These are phyloP conservation scores for Globisporangium ultimum DNA, from an alignment of 352 stramenopile species.

Conservation along the genomic window DNA sequence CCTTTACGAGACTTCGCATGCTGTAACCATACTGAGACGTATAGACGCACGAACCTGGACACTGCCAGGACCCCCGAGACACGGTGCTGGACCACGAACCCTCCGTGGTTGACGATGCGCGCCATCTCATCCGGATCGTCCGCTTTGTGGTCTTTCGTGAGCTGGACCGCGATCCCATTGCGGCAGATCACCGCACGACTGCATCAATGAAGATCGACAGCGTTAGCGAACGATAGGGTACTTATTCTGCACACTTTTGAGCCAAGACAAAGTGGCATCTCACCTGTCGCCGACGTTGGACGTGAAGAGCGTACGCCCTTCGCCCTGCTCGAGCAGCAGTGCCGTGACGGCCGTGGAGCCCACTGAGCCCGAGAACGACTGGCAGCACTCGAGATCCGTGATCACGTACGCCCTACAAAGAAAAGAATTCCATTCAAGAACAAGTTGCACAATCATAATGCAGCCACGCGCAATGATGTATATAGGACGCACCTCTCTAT, in stretches of 20 bases:
- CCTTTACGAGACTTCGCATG: too few species aligned
- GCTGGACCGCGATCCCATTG: slow-evolving; percentile 43
- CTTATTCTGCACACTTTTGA: neutral
- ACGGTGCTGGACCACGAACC: slow-evolving; percentile 70
- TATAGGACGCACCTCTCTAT: slow-evolving; percentile 44
- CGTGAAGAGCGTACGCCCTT: slow-evolving; percentile 41
- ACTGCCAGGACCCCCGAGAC: slow-evolving; percentile 73
- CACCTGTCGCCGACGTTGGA: slow-evolving; percentile 80
- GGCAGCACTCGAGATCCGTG: slow-evolving; percentile 75
- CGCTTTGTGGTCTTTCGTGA: slow-evolving; percentile 79
- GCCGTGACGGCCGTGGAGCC: slow-evolving; percentile 64
- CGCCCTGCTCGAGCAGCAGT: slow-evolving; percentile 40
- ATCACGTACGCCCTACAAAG: slow-evolving; percentile 57
- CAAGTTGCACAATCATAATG: neutral
- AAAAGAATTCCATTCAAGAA: neutral
- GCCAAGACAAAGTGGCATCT: neutral
- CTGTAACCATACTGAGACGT: neutral
- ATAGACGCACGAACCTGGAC: slow-evolving; percentile 61
- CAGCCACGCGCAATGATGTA: too few species aligned
- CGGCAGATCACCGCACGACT: slow-evolving; percentile 68
- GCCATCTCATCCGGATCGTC: slow-evolving; percentile 48
- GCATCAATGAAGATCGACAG: neutral
- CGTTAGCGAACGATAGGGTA: neutral
- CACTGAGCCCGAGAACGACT: slow-evolving; percentile 36
- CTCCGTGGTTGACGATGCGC: slow-evolving; percentile 51